phyloP scores from a whole-genome alignment of 2,329 filamentous ascomycete genomes.

The Phyllosticta citrichinensis region DNA sequence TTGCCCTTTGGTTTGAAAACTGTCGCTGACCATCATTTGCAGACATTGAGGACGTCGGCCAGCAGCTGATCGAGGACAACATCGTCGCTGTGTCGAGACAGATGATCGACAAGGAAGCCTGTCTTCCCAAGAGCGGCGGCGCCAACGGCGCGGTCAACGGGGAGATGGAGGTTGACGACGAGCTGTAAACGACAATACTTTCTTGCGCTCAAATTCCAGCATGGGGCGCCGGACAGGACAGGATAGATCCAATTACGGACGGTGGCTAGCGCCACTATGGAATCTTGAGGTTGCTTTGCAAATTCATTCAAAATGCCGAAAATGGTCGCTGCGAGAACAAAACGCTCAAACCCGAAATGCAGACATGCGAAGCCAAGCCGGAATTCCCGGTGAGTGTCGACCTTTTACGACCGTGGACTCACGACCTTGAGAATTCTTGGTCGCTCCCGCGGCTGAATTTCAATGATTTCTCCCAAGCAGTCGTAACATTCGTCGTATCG shows the following conservation, averaged over 20 bases:
- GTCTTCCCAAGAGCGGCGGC: conserved; percentile 52
- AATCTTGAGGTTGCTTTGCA: neutral
- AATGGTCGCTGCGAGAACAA: neutral
- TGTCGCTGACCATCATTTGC: conserved; percentile 15
- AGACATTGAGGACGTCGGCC: conserved; percentile 89
- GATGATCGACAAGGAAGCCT: conserved; percentile 99
- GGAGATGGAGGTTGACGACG: conserved; percentile 28
- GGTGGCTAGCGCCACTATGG: neutral
- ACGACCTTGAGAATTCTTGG: neutral
- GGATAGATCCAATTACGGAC: neutral
- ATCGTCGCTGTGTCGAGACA: conserved; percentile 96
- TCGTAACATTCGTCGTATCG: neutral
- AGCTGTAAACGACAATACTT: conserved; percentile 11
- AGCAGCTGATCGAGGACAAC: conserved; percentile 97
- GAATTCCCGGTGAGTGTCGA: neutral
- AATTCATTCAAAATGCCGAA: neutral
- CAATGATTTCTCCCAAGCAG: neutral
- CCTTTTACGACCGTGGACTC: neutral
- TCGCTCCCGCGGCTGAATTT: neutral
- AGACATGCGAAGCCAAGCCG: neutral
- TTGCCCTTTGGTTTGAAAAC: neutral
- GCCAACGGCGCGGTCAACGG: conserved; percentile 22
- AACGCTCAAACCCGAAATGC: neutral
- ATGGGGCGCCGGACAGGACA: neutral
- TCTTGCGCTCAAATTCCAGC: conserved; percentile 2